Base-by-base conservation (phyloP, 495 filamentous ascomycete species). In the Parmelia sp. region DNA sequence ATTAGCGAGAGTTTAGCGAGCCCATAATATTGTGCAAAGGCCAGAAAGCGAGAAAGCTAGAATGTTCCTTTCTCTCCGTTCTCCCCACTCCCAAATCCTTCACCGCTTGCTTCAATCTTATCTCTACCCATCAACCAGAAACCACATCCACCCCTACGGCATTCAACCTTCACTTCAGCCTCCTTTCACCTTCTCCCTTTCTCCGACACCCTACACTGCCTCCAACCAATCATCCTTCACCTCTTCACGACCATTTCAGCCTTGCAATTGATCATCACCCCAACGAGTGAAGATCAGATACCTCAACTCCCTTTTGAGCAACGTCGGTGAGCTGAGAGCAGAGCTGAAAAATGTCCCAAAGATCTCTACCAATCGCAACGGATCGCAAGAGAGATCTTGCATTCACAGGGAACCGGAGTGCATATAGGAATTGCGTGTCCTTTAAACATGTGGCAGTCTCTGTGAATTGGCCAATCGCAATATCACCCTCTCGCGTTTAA, bases 381-480 rank as follows among this genome's bases (percentile, higher is more conserved):
- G 25, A 53, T 53, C 49, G 49, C 49, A 53, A 53, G 49, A 14
- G 8, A 53, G 49, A 53, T 53, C 49, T 53, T 31, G 49, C 49
- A 31, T 53, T 17, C 5, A 17, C 27, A 19, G 45, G 45, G 25
- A 25, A 6, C 23, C 45, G 23, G 10, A 27, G 9, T 53, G 25
- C 45, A 25, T 27, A 5, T 27, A 11, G 23, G 25, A 53, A 14
- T 19, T 53, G 27, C 25, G 11, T 53, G 27, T 29, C 31, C 12
- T 31, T 31, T 25, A 6, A 1, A 29, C 25, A 17, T 11, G 27
- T 19, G 49, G 14, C 1, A 53, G 25, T 8, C 8, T 2, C 9
- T n/a, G 19, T 7, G n/a, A 49, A 23, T 4, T 15, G 25, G 49
- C 49, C 49, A 53, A 53, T 53, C 49, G 49, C 49, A n/a, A n/a